These are phyloP conservation scores for Kwoniella bestiolae DNA, from an alignment of 768 basidiomycete genomes.

Conservation along the genomic window DNA sequence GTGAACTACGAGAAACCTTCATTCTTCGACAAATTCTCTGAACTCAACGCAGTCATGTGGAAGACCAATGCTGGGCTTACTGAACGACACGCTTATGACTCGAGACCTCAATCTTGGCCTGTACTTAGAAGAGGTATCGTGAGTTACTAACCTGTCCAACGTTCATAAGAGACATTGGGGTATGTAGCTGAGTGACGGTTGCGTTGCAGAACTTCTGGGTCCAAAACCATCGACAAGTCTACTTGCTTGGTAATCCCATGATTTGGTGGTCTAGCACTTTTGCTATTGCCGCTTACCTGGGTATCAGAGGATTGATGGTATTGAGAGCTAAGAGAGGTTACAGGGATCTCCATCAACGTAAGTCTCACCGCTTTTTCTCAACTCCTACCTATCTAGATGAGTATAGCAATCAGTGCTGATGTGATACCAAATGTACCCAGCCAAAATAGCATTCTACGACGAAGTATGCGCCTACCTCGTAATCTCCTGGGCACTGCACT, in stretches of 20 bases:
- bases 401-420: too few relatives aligned
- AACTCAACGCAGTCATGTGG: constrained; percentile 96
- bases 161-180: too few relatives aligned
- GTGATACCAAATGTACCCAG: constrained; percentile 59
- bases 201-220: constrained; percentile 92
- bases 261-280: constrained; percentile 87
- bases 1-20: constrained; percentile 90
- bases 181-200: neutral
- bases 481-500: constrained; percentile 89
- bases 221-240: constrained; percentile 92
- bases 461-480: constrained; percentile 86
- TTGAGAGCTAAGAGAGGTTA: constrained; percentile 88
- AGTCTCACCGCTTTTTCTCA: constrained; percentile 48
- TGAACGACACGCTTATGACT: constrained; percentile 92
- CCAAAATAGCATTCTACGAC: constrained; percentile 90
- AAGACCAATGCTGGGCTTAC: constrained; percentile 93
- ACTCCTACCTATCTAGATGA: too few relatives aligned
- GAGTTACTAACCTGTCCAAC: constrained; percentile 57
- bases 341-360: constrained; percentile 89
- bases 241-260: constrained; percentile 90
- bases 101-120: constrained; percentile 92
- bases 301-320: constrained; percentile 75
- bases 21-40: constrained; percentile 87
- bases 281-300: constrained; percentile 70
- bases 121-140: constrained; percentile 88